A percentile compares a stretch with the other conserved stretches of the same genome.
Conservation (phyloP, 2,329 filamentous ascomycete species). For the Tolypocladium paradoxum region DNA sequence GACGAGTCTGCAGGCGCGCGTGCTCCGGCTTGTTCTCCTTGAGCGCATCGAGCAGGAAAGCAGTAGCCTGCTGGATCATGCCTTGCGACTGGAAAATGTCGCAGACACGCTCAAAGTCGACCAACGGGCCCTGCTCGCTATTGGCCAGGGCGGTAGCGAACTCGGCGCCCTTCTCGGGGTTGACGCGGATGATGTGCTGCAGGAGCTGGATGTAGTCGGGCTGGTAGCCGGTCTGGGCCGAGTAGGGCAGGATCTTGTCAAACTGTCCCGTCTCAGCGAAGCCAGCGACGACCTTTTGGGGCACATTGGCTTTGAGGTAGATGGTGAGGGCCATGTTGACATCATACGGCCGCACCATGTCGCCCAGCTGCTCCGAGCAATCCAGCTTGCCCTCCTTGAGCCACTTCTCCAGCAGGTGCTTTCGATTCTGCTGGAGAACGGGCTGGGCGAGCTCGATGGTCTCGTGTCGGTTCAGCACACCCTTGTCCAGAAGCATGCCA, state of each 20-base stretch:
- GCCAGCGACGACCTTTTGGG: constrained; percentile 89
- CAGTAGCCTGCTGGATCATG: constrained; percentile 94
- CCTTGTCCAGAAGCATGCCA: constrained; percentile 93
- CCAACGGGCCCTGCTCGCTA: constrained; percentile 73
- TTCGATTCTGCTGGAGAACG: constrained; percentile 85
- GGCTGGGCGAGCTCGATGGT: constrained; percentile 88
- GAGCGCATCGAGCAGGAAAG: constrained; percentile 92
- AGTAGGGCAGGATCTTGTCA: constrained; percentile 90
- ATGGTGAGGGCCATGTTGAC: constrained; percentile 77
- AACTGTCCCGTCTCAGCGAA: constrained; percentile 95
- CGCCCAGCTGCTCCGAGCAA: constrained; percentile 91
- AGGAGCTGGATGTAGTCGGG: constrained; percentile 92
- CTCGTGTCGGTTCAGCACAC: constrained; percentile 82
- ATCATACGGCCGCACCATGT: constrained; percentile 84
- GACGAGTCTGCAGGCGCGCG: constrained; percentile 81
- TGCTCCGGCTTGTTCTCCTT: constrained; percentile 94
- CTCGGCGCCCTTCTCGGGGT: constrained; percentile 87
- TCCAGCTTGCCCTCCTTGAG: constrained; percentile 91
- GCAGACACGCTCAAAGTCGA: constrained; percentile 89
- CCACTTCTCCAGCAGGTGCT: constrained; percentile 97
- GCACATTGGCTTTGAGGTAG: constrained; percentile 81
- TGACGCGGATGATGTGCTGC: constrained; percentile 83
- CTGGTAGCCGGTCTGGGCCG: constrained; percentile 72
- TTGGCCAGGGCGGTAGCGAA: constrained; percentile 90
- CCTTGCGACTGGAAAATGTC: constrained; percentile 98